Base-by-base conservation (phyloP, 176 grass and related monocot genomes). In the Raddia distichophylla region DNA sequence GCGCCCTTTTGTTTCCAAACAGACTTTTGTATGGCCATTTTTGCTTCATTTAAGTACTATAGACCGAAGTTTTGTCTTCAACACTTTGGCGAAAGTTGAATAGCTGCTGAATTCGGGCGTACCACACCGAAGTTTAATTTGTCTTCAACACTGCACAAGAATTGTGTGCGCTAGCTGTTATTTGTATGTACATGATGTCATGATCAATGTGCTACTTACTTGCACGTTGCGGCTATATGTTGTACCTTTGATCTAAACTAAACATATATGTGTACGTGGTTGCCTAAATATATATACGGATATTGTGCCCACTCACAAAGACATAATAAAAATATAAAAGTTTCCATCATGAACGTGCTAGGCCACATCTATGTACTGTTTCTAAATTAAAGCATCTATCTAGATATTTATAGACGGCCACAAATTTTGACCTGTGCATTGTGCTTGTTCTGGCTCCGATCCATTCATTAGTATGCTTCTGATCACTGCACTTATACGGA, bases 341-440 rank as follows among this genome's bases (percentile, higher is more conserved):
- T 56, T 5, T 12, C 15, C 16, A 56, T 14, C 6, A 56, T 7
- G 53, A 56, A 56, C 53, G 11, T 18, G 53, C 15, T 44, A 42
- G 14, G 46, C 66, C 43, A 69, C 9, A 69, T 3, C 10, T 69
- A 69, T 10, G 18, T 47, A 68, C 7, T 67, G 64, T 67, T 17
- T 37, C 15, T 19, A 42, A 69, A 71, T 27, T 27, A 27, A 27
- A 27, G 5, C 68, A 70, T 10, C 6, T 51, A 50, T 11, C 46
- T 27, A 27, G 27, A 27, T 27, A 27, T 27, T 27, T 27, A 27
- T 33, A 45, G 7, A 3, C 19, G 50, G 73, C 81, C 71, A 77
- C 63, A 49, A 69, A 60, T 60, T 63, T 48, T 76, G 81, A 76
- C 73, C 51, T 16, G 40, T 14, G 22, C 37, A 8, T 47, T 27